Evolutionary conservation across 176 grass and related monocot genomes (phyloP).

Genomic region (Phyllostachys edulis): DNA sequence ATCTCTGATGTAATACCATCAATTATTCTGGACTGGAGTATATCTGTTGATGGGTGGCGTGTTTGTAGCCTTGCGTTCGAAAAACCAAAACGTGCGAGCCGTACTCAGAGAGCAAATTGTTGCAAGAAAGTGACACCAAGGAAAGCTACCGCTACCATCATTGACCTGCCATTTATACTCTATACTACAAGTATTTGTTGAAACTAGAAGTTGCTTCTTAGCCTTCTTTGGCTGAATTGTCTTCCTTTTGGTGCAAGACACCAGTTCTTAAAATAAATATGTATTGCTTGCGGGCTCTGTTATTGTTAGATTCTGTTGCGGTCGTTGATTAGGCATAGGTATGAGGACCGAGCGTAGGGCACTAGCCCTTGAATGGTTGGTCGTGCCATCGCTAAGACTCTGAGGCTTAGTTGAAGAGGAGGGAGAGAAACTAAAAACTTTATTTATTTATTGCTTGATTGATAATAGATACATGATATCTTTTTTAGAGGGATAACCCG

Average conservation of each 20-base stretch:
- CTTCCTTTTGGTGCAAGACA: background rate
- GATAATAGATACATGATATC: no score
- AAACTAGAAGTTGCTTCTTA: background rate
- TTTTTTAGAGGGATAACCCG: no score
- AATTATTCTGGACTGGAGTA: background rate
- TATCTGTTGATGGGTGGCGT: background rate
- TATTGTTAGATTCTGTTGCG: no score
- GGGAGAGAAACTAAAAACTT: no score
- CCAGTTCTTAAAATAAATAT: background rate
- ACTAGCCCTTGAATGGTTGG: no score
- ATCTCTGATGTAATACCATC: background rate
- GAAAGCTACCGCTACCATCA: background rate
- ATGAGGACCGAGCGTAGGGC: no score
- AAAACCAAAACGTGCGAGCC: conserved; percentile 17
- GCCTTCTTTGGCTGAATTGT: background rate
- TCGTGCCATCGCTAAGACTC: no score
- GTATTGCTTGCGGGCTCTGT: conserved; percentile 13
- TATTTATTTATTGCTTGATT: no score
- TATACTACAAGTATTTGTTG: background rate
- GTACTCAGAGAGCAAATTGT: conserved; percentile 23
- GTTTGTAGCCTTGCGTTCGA: background rate
- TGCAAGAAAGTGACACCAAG: conserved; percentile 15
- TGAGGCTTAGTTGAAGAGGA: no score
- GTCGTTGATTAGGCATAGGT: no score
- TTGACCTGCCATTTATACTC: conserved; percentile 8